phyloP scores from a whole-genome alignment of 208 protist genomes.

The Trichomonas tenax region DNA sequence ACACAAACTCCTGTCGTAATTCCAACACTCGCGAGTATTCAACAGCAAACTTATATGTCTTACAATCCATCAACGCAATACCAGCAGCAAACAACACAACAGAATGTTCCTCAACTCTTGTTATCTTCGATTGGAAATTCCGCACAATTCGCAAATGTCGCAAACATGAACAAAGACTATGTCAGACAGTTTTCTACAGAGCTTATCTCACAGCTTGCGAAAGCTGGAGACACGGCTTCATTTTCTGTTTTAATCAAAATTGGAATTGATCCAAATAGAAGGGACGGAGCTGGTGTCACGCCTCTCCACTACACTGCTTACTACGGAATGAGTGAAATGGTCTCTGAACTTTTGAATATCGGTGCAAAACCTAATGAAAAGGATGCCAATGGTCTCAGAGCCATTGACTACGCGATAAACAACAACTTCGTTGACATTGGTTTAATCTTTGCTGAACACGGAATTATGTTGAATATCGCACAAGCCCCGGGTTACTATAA shows the following conservation, averaged over 20 bases:
- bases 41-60: neutral
- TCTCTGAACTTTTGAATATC: neutral
- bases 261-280: neutral
- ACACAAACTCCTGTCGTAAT: neutral
- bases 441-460: neutral
- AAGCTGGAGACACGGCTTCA: neutral
- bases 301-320: neutral
- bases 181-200: neutral
- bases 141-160: neutral
- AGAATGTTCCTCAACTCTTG: neutral
- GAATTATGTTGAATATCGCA: neutral
- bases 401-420: neutral
- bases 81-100: neutral
- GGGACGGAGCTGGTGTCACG: neutral
- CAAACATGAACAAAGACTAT: neutral
- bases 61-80: neutral
- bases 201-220: neutral
- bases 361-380: neutral
- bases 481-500: neutral
- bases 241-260: neutral
- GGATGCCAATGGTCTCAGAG: neutral
- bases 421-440: neutral
- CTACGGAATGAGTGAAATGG: neutral
- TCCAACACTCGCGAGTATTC: neutral
- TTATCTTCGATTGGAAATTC: neutral